Evolutionary conservation across 2,329 filamentous ascomycete species (phyloP).

Genomic region (Calonectria multiphialidica): DNA sequence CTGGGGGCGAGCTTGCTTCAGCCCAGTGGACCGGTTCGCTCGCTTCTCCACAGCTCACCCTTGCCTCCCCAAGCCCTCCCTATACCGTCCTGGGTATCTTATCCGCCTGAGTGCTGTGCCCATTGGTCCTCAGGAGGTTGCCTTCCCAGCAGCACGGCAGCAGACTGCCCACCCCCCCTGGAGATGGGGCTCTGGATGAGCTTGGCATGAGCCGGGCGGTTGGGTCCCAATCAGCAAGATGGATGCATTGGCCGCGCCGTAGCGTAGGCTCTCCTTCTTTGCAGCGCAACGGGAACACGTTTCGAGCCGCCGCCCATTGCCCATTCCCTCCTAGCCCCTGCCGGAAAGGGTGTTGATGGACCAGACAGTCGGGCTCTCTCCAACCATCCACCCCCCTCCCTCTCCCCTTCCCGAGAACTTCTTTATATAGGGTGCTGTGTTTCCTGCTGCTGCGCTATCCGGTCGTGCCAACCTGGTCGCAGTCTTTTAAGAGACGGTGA

Average conservation of each 20-base stretch:
- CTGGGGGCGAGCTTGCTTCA: neutral
- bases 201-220: neutral
- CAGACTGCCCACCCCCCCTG: too few species aligned
- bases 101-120: neutral
- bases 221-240: neutral
- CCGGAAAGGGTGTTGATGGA: neutral
- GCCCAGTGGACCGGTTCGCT: conserved; percentile 1
- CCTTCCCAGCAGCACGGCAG: too few species aligned
- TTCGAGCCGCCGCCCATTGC: neutral
- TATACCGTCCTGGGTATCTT: neutral
- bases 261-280: neutral
- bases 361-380: conserved; percentile 21
- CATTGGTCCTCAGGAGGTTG: too few species aligned
- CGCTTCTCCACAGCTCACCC: conserved; percentile 2
- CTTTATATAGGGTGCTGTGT: conserved; percentile 6
- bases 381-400: neutral
- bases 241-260: neutral
- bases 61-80: neutral
- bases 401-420: neutral
- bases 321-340: neutral
- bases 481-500: conserved; percentile 8
- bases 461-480: neutral
- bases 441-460: neutral
- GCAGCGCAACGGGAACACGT: conserved; percentile 1
- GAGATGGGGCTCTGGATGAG: neutral